Evolutionary conservation across 257 asterid species (phyloP).

Genomic region (Solanum clarkiae): DNA sequence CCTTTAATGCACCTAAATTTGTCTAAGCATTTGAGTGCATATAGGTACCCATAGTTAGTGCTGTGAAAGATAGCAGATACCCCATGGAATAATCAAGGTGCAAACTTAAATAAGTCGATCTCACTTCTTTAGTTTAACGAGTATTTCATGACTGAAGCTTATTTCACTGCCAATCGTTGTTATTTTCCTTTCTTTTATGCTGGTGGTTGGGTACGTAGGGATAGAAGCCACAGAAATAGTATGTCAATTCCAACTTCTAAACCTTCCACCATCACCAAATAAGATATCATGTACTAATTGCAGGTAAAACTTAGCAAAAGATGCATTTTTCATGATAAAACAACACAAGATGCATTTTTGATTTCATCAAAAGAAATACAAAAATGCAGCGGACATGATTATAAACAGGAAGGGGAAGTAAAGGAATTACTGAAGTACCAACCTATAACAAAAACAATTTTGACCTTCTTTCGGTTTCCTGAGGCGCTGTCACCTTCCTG

Average conservation of each 20-base stretch:
- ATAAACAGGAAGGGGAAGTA: not conserved
- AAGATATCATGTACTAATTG: not conserved
- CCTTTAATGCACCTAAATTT: not conserved
- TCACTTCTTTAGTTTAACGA: too few relatives aligned
- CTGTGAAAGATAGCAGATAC: too few relatives aligned
- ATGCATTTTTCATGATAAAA: not conserved
- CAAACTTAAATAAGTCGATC: too few relatives aligned
- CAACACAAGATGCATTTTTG: not conserved
- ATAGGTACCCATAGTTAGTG: too few relatives aligned
- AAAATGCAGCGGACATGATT: not conserved
- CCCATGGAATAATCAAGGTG: too few relatives aligned
- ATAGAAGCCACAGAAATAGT: not conserved
- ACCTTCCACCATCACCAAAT: not conserved
- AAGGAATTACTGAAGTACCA: not conserved
- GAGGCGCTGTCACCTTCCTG: not conserved
- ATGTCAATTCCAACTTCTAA: not conserved
- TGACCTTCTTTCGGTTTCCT: not conserved
- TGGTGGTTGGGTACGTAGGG: not conserved
- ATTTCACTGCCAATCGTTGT: too few relatives aligned
- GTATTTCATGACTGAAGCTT: too few relatives aligned
- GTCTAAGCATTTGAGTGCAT: not conserved
- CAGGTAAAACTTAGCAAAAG: not conserved
- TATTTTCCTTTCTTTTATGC: not conserved
- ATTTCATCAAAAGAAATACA: not conserved
- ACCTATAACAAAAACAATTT: constrained; percentile 7